Conservation (phyloP, 805 yeast genomes). For the Suhomyces sp. region DNA sequence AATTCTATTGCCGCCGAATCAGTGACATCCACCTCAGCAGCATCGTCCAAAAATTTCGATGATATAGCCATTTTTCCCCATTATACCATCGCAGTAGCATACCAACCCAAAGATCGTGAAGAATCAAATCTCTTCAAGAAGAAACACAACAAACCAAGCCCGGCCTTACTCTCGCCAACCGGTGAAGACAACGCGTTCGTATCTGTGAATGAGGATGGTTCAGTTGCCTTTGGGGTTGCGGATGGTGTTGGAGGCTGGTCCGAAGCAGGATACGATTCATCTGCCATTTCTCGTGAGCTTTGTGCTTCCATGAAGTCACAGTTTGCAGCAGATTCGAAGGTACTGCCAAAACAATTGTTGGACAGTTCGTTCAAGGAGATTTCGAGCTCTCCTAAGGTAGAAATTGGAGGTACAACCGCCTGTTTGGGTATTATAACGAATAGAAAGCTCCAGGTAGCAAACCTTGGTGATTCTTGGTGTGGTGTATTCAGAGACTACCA, state of each 20-base stretch:
- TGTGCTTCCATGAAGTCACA: constrained; percentile 53
- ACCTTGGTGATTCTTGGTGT: constrained; percentile 94
- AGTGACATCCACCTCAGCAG: constrained; percentile 20
- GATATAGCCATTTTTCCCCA: constrained; percentile 26
- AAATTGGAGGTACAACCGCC: constrained; percentile 93
- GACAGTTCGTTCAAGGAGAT: constrained; percentile 56
- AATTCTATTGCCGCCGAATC: constrained; percentile 1
- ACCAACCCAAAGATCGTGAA: constrained; percentile 67
- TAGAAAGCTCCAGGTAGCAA: constrained; percentile 64
- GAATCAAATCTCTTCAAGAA: constrained; percentile 47
- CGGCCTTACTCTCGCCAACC: constrained; percentile 52
- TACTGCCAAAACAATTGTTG: constrained; percentile 50
- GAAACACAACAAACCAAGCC: constrained; percentile 24
- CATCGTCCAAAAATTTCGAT: constrained; percentile 21
- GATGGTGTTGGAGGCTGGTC: constrained; percentile 99
- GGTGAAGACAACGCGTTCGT: constrained; percentile 78
- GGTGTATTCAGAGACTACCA: constrained; percentile 71
- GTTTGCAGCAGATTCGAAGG: constrained; percentile 23
- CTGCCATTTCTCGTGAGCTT: constrained; percentile 80
- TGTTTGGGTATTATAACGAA: constrained; percentile 72
- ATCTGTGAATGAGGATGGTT: constrained; percentile 38
- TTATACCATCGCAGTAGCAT: constrained; percentile 66
- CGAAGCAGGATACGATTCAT: constrained; percentile 85
- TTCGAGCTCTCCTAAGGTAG: constrained; percentile 53
- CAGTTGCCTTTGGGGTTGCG: constrained; percentile 72